Conservation (phyloP, 2,329 filamentous ascomycete species). For the Ceratocystiopsis sp. region DNA sequence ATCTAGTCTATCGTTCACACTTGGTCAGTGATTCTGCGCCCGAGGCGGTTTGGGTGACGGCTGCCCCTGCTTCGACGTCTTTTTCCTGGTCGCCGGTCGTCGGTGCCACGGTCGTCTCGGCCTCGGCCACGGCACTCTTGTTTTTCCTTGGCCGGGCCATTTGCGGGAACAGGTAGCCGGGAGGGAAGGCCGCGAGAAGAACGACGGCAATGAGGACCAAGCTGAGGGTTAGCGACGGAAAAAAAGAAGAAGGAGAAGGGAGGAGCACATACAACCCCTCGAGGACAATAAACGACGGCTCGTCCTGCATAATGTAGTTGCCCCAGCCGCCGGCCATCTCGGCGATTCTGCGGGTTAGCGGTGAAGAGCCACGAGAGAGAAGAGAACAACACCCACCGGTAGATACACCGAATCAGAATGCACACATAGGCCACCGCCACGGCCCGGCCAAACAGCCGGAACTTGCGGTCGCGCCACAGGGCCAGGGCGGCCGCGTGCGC, state of each 20-base stretch:
- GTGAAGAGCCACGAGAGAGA: background rate
- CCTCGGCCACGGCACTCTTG: no score
- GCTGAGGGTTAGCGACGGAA: slow-evolving; percentile 10
- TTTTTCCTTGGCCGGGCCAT: slow-evolving; percentile 20
- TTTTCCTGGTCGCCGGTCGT: no score
- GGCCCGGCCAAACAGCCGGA: slow-evolving; percentile 26
- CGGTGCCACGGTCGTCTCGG: no score
- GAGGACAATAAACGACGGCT: slow-evolving; percentile 40
- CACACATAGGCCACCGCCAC: slow-evolving; percentile 26
- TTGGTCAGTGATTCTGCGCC: no score
- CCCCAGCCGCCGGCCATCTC: slow-evolving; percentile 50
- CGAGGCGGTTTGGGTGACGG: no score
- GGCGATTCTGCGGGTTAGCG: slow-evolving; percentile 26
- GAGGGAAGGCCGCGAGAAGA: slow-evolving; percentile 34
- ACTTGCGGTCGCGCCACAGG: slow-evolving; percentile 26
- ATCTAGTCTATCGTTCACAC: no score
- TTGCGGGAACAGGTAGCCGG: slow-evolving; percentile 36
- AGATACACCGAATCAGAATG: slow-evolving; percentile 35
- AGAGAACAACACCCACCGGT: slow-evolving; percentile 27
- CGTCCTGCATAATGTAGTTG: slow-evolving; percentile 44
- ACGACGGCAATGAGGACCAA: slow-evolving; percentile 32
- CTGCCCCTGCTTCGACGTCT: no score
- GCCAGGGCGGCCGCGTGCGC: slow-evolving; percentile 11
- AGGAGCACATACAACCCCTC: slow-evolving; percentile 28
- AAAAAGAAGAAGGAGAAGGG: background rate